Conservation (phyloP, 2,329 filamentous ascomycete genomes). For the Trichoderma sp. region DNA sequence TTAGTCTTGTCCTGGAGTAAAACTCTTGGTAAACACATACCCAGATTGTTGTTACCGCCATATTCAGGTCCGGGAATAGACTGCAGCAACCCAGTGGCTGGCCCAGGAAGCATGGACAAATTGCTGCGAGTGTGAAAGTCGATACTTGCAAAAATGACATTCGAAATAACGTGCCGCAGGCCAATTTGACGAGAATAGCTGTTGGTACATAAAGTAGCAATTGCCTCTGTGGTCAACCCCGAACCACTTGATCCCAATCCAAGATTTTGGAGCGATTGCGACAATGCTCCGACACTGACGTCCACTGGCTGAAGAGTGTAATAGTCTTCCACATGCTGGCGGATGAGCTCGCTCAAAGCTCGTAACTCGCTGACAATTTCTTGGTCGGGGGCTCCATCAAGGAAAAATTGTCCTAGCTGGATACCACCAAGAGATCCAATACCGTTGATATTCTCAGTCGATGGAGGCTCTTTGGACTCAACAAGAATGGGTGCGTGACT, state of each 20-base stretch:
- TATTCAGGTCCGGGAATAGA: background rate
- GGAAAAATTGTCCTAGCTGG: slow-evolving; percentile 36
- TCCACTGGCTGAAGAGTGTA: slow-evolving; percentile 34
- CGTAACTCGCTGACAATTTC: slow-evolving; percentile 34
- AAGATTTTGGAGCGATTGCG: background rate
- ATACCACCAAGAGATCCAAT: slow-evolving; percentile 2
- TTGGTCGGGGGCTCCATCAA: slow-evolving; percentile 37
- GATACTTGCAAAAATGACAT: background rate
- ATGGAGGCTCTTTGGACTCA: background rate
- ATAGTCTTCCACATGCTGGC: slow-evolving; percentile 40
- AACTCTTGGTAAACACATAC: rapidly evolving
- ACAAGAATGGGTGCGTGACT: background rate
- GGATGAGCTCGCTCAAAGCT: slow-evolving; percentile 35
- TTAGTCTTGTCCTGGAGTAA: background rate
- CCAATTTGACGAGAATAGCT: background rate
- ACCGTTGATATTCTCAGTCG: background rate
- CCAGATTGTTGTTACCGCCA: background rate
- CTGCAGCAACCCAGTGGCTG: background rate
- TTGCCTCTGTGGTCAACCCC: background rate
- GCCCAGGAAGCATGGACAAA: background rate
- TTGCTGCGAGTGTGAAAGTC: background rate
- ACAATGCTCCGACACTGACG: background rate
- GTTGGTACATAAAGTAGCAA: background rate
- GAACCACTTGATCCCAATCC: background rate
- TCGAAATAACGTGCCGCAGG: background rate